Evolutionary conservation across 805 yeast genomes (phyloP), one percentile per base, ranked within the genome.

Genomic region (Yarrowia osloensis): DNA sequence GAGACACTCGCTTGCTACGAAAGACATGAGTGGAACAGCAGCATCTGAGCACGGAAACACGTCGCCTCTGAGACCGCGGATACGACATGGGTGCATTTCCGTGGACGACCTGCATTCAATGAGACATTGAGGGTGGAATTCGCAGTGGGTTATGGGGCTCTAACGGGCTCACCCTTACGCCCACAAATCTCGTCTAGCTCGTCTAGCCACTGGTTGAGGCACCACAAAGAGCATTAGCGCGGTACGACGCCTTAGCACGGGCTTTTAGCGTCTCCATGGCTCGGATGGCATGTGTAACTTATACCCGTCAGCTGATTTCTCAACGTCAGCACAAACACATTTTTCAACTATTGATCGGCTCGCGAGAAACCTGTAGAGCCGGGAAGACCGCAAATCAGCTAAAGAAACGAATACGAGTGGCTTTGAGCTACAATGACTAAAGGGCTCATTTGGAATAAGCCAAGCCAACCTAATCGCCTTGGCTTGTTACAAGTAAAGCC

Each of bases 1-100:
- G n/a, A n/a, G n/a, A n/a, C n/a, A n/a, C n/a, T n/a, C n/a, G n/a
- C 47, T 42, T 42, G 47, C 47, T 42, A 21, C 22, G 21, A 19
- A 39, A 42, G n/a, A 13, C 31, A 28, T 11, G 31, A 28, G 31
- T 5, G n/a, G n/a, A n/a, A n/a, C n/a, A n/a, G n/a, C n/a, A n/a
- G n/a, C n/a, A n/a, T n/a, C n/a, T n/a, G n/a, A n/a, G n/a, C n/a
- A n/a, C n/a, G n/a, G n/a, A n/a, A n/a, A n/a, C n/a, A n/a, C n/a
- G n/a, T n/a, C n/a, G n/a, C n/a, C n/a, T n/a, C n/a, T n/a, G n/a
- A n/a, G n/a, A n/a, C n/a, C 40, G 28, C 24, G 29, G 33, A 50
- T 50, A 50, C 57, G 57, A 50, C 57, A 50, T 22, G 39, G 55
- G 28, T 50, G 57, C 57, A 33, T 50, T 50, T 50, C 57, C 57